Percentiles rank a stretch among this genome's conserved stretches.
Conservation (phyloP, 768 basidiomycete species). For the Pleurotus platypus region DNA sequence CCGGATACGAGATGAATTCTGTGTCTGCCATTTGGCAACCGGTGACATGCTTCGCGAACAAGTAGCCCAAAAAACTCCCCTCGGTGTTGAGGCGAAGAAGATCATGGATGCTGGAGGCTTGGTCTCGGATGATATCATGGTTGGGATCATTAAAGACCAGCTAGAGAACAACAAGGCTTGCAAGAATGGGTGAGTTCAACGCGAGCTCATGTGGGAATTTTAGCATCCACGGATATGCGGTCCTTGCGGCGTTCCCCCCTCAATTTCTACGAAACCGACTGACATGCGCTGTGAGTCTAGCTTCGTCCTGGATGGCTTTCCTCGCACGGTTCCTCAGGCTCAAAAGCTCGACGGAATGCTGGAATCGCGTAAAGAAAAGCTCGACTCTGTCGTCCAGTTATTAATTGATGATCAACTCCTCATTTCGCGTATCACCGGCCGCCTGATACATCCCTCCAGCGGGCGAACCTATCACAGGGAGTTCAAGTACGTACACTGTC, state of each 20-base stretch:
- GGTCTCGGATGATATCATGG: slow-evolving; percentile 95
- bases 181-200: slow-evolving; percentile 81
- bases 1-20: slow-evolving; percentile 86
- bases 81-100: slow-evolving; percentile 93
- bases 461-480: slow-evolving; percentile 94
- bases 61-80: slow-evolving; percentile 78
- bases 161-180: slow-evolving; percentile 89
- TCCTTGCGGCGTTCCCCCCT: neutral
- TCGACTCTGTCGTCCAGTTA: slow-evolving; percentile 91
- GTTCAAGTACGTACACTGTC: slow-evolving; percentile 70
- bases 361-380: slow-evolving; percentile 71
- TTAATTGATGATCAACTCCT: slow-evolving; percentile 92
- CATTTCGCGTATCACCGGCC: slow-evolving; percentile 96
- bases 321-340: slow-evolving; percentile 94
- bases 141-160: slow-evolving; percentile 96
- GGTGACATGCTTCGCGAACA: slow-evolving; percentile 99
- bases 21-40: slow-evolving; percentile 96
- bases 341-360: slow-evolving; percentile 96
- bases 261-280: neutral
- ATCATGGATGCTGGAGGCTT: slow-evolving; percentile 97
- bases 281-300: slow-evolving; percentile 33
- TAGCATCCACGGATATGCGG: neutral
- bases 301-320: slow-evolving; percentile 99
- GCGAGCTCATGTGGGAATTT: neutral
- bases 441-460: slow-evolving; percentile 85